Evolutionary conservation across 495 filamentous ascomycete species (phyloP).

Genomic region (Aspergillus nanangensis): DNA sequence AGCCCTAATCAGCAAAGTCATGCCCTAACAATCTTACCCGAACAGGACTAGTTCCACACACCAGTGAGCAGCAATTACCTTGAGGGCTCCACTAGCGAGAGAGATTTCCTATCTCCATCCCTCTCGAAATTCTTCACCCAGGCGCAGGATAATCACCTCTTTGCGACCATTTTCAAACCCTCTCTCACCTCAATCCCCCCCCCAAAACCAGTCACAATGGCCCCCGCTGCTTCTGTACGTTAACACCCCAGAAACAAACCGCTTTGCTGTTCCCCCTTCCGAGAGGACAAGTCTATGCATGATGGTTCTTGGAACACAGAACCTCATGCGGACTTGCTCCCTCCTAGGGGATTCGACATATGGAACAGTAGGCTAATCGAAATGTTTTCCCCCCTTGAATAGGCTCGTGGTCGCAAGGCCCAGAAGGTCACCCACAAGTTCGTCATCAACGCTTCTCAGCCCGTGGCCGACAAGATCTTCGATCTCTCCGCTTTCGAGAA

Average conservation of each 20-base stretch:
- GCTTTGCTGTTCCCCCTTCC: conserved; percentile 86
- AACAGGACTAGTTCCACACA: conserved; percentile 23
- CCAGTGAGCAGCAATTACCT: conserved; percentile 9
- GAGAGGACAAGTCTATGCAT: conserved; percentile 4
- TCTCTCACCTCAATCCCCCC: conserved; percentile 17
- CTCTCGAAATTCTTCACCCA: conserved; percentile 26
- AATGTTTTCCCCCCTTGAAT: conserved; percentile 21
- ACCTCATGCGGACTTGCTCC: neutral
- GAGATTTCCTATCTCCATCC: conserved; percentile 17
- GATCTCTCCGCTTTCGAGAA: conserved; percentile 98
- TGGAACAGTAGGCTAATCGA: conserved; percentile 92
- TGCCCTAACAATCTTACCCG: conserved; percentile 26
- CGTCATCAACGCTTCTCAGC: conserved; percentile 98
- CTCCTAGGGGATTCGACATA: conserved; percentile 36
- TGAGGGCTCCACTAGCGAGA: conserved; percentile 26
- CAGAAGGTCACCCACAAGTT: conserved; percentile 78
- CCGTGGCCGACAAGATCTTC: conserved; percentile 99
- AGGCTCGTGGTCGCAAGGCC: conserved; percentile 55
- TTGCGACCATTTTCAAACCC: conserved; percentile 46
- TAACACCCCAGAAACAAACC: conserved; percentile 44
- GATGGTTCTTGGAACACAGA: conserved; percentile 8
- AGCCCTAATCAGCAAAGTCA: conserved; percentile 8
- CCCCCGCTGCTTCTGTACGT: conserved; percentile 66
- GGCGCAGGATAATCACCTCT: conserved; percentile 59
- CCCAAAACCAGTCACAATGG: conserved; percentile 42